Conservation (phyloP, 306 rosid species). For the Vigna reflexopilosa region DNA sequence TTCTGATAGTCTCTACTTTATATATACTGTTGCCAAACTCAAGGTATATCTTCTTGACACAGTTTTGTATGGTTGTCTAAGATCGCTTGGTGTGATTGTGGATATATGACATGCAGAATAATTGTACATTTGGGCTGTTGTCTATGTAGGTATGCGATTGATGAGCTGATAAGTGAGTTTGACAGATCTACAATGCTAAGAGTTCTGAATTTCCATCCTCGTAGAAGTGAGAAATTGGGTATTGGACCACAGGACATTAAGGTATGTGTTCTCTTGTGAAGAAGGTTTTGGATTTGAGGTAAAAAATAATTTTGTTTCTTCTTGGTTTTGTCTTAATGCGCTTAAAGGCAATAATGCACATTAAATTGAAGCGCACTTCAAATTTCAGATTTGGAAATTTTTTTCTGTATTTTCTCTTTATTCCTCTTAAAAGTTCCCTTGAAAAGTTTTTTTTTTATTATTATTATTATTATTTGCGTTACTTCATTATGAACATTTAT, state of each 20-base stretch:
- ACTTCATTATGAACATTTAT: background rate
- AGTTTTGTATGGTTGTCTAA: constrained; percentile 26
- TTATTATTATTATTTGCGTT: background rate
- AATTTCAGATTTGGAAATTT: background rate
- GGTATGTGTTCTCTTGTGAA: constrained; percentile 53
- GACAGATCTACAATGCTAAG: constrained; percentile 66
- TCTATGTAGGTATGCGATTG: constrained; percentile 67
- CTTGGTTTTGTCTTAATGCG: constrained; percentile 31
- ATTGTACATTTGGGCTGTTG: constrained; percentile 32
- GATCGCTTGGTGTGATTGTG: constrained; percentile 18
- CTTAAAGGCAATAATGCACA: background rate
- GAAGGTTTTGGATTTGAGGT: constrained; percentile 21
- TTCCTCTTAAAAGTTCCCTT: background rate
- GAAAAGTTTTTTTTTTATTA: background rate
- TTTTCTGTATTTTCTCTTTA: background rate
- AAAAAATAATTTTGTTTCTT: constrained; percentile 26
- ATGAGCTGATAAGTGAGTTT: constrained; percentile 59
- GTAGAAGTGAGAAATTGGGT: constrained; percentile 65
- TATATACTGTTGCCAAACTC: constrained; percentile 20
- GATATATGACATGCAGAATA: constrained; percentile 31
- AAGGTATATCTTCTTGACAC: constrained; percentile 10
- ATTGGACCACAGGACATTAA: constrained; percentile 65
- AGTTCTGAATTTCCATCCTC: constrained; percentile 82
- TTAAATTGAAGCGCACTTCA: background rate
- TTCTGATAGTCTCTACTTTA: background rate